phyloP scores from a whole-genome alignment of 2,329 filamentous ascomycete species.

The Trichophyton benhamiae region DNA sequence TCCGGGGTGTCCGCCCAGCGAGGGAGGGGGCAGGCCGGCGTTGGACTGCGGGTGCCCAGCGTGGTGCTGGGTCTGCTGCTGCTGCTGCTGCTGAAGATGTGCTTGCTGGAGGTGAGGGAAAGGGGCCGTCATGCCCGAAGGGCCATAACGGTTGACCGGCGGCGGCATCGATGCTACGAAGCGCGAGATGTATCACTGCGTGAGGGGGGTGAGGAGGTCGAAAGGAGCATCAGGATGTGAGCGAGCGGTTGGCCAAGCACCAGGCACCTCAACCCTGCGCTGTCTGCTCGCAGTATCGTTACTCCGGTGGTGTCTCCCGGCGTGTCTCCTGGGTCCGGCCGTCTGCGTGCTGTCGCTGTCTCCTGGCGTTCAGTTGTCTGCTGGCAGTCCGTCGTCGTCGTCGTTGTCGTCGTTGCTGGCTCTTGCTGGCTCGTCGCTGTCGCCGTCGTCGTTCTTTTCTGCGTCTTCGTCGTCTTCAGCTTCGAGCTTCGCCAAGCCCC shows the following conservation, averaged over 20 bases:
- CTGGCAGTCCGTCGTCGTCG: background rate
- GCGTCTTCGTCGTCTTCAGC: background rate
- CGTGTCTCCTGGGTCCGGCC: background rate
- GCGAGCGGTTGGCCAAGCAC: background rate
- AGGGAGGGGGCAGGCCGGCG: constrained; percentile 41
- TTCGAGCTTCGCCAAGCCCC: background rate
- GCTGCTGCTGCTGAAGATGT: constrained; percentile 32
- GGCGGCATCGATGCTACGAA: constrained; percentile 41
- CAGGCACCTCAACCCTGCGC: background rate
- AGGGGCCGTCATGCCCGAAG: constrained; percentile 46
- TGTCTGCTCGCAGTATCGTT: background rate
- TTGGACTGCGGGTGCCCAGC: constrained; percentile 33
- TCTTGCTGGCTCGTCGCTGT: background rate
- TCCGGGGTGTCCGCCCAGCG: constrained; percentile 53
- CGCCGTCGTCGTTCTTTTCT: background rate
- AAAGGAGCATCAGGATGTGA: background rate
- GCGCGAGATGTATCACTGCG: constrained; percentile 11
- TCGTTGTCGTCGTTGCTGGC: background rate
- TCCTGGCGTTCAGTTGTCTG: background rate
- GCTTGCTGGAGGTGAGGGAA: constrained; percentile 46
- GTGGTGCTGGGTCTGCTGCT: constrained; percentile 36
- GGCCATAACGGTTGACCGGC: constrained; percentile 46
- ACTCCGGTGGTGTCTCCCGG: no score
- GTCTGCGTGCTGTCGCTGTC: background rate
- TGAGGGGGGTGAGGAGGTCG: constrained; percentile 10